A percentile compares a stretch with the other conserved stretches of the same genome.
Evolutionary conservation across 1,139 yeast species (phyloP).

Genomic region (Magnusiomyces magnusii): DNA sequence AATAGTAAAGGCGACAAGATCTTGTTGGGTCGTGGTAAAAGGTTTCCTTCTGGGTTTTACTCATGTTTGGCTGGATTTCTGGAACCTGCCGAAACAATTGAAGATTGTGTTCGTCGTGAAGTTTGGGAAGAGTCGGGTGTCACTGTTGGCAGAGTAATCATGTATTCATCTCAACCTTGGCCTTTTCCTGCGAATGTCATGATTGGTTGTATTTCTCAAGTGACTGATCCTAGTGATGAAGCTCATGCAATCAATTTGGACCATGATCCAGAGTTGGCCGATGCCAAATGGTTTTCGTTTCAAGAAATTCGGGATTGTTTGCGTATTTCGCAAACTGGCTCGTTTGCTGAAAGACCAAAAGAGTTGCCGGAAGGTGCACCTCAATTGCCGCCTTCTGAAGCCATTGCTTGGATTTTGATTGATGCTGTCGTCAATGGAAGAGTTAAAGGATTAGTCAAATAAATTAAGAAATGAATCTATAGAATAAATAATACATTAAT

Average conservation of each 20-base stretch:
- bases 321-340: slow-evolving; percentile 9
- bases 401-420: slow-evolving; percentile 43
- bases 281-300: slow-evolving; percentile 76
- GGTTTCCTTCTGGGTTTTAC: slow-evolving; percentile 48
- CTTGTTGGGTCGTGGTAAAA: slow-evolving; percentile 61
- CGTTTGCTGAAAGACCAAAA: slow-evolving; percentile 19
- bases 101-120: slow-evolving; percentile 80
- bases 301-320: slow-evolving; percentile 39
- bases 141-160: slow-evolving; percentile 47
- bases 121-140: slow-evolving; percentile 97
- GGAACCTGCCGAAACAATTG: slow-evolving; percentile 92
- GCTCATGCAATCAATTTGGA: slow-evolving; percentile 48
- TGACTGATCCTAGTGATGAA: slow-evolving; percentile 53
- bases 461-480: too few relatives aligned
- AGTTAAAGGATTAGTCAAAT: slow-evolving; percentile 7
- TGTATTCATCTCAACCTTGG: slow-evolving; percentile 84
- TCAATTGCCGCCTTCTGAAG: slow-evolving; percentile 41
- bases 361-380: slow-evolving; percentile 29
- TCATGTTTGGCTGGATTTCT: slow-evolving; percentile 90
- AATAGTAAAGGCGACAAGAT: slow-evolving; percentile 54
- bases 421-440: slow-evolving; percentile 30
- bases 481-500: neutral
- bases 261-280: slow-evolving; percentile 77
- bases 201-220: slow-evolving; percentile 80
- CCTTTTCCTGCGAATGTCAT: slow-evolving; percentile 90